Percentiles rank a stretch among this genome's conserved stretches.
These are phyloP conservation scores for Thinopyrum elongatum DNA, from an alignment of 176 grass and related monocot genomes.

Conservation along the genomic window DNA sequence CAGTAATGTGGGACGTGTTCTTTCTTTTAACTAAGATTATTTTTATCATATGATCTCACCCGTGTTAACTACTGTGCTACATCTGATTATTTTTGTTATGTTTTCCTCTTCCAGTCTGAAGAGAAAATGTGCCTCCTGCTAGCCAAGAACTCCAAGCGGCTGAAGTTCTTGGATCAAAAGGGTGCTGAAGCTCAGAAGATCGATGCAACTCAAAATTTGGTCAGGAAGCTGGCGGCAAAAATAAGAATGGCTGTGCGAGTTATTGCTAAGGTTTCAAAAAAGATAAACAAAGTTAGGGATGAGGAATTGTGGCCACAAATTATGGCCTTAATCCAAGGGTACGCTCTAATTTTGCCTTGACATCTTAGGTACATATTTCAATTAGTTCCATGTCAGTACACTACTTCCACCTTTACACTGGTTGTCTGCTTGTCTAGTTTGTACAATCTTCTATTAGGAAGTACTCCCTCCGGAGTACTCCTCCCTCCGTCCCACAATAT, in stretches of 20 bases:
- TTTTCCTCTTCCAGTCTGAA: slow-evolving; percentile 55
- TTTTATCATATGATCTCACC: background rate
- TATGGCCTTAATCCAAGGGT: slow-evolving; percentile 71
- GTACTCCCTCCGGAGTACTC: too few species aligned
- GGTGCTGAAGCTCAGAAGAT: slow-evolving; percentile 76
- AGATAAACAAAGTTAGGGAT: slow-evolving; percentile 80
- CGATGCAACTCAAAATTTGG: slow-evolving; percentile 52
- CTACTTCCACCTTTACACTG: background rate
- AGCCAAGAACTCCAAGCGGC: slow-evolving; percentile 57
- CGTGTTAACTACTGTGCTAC: background rate
- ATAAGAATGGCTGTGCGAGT: slow-evolving; percentile 67
- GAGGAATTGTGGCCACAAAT: slow-evolving; percentile 87
- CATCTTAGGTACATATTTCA: background rate
- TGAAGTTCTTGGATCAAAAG: slow-evolving; percentile 66
- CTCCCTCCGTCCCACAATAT: too few species aligned
- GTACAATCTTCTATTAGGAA: slow-evolving; percentile 17
- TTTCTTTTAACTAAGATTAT: background rate
- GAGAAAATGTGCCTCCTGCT: slow-evolving; percentile 87
- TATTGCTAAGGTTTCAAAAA: slow-evolving; percentile 64
- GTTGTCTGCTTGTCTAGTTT: background rate
- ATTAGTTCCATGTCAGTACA: background rate
- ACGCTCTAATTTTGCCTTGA: slow-evolving; percentile 18
- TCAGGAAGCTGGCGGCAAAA: slow-evolving; percentile 63
- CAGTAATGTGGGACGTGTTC: background rate
- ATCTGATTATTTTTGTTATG: slow-evolving; percentile 12